Base-by-base conservation (phyloP, 495 filamentous ascomycete genomes). In the Aspergillus cavernicola region DNA sequence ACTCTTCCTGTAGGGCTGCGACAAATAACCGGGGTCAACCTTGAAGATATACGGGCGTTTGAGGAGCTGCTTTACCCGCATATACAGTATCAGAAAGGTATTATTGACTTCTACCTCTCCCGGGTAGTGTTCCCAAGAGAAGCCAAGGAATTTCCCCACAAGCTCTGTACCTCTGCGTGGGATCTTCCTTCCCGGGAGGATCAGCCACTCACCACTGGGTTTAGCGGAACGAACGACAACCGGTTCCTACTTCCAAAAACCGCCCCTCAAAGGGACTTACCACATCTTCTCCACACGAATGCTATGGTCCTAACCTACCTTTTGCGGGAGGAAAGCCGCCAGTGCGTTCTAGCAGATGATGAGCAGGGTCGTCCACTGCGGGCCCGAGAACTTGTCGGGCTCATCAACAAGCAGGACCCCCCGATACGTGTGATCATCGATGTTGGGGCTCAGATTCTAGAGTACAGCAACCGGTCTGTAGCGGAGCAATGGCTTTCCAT, bases 161-260 rank as follows among this genome's bases (percentile, higher is more conserved):
- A 87, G 59, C 69, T 90, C 2, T 84, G 82, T 0, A 74, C 83
- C 0, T 89, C 85, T 0, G 85, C 82, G 1, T 90, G 86, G 84
- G 86, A 90, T 59, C 72, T 88, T 31, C 79, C 49, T 0, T 69
- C 75, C 43, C 43, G 49, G 6, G 81, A 77, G 55, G 41, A 15
- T 0, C 66, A 81, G 24, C 57, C 73, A 71, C n/a, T 39, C 0
- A 81, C 80, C 0, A 84, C 81, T 0, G 85, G 85, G 0, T 89
- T 90, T 52, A 88, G 85, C 62, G 86, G 86, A 3, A 92, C 86
- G 0, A 88, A 85, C 33, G 85, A 92, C 59, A 81, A 76, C n/a
- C 72, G 74, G 42, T 58, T 70, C 33, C 61, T 83, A 2, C 69
- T 88, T 0, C 85, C 86, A 2, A 61, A 85, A 1, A 61, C 65